Conservation (phyloP, 2,329 filamentous ascomycete genomes). For the Pseudogymnoascus sp. region DNA sequence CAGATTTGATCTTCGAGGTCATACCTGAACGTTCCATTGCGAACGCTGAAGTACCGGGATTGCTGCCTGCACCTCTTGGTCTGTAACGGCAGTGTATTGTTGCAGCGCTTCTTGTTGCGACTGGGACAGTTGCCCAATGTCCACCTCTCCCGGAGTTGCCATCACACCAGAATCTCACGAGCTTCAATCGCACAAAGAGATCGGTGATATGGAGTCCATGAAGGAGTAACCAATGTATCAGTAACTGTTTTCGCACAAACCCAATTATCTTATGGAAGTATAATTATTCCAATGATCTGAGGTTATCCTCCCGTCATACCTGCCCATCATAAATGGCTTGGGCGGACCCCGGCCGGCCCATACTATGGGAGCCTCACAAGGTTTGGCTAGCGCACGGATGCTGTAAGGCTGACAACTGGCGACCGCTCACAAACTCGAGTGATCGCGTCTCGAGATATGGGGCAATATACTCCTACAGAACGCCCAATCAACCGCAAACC, state of each 20-base stretch:
- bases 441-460: slow-evolving; percentile 4
- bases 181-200: neutral
- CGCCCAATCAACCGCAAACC: neutral
- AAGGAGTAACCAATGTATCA: neutral
- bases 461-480: neutral
- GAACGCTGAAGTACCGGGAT: slow-evolving; percentile 73
- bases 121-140: slow-evolving; percentile 63
- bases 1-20: slow-evolving; percentile 12
- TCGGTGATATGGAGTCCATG: slow-evolving; percentile 5
- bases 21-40: slow-evolving; percentile 91
- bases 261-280: neutral
- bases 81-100: slow-evolving; percentile 81
- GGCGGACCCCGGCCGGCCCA: neutral
- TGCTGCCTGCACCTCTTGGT: slow-evolving; percentile 69
- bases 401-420: slow-evolving; percentile 6
- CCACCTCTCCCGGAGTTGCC: slow-evolving; percentile 40
- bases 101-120: slow-evolving; percentile 77
- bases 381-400: neutral
- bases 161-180: slow-evolving; percentile 23
- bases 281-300: neutral
- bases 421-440: slow-evolving; percentile 6
- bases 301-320: neutral
- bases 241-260: neutral
- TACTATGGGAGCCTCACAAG: slow-evolving; percentile 4
- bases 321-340: neutral